Evolutionary conservation across 352 stramenopile species (phyloP), one percentile per base, ranked within the genome.

Genomic region (Phytophthora palmivora): DNA sequence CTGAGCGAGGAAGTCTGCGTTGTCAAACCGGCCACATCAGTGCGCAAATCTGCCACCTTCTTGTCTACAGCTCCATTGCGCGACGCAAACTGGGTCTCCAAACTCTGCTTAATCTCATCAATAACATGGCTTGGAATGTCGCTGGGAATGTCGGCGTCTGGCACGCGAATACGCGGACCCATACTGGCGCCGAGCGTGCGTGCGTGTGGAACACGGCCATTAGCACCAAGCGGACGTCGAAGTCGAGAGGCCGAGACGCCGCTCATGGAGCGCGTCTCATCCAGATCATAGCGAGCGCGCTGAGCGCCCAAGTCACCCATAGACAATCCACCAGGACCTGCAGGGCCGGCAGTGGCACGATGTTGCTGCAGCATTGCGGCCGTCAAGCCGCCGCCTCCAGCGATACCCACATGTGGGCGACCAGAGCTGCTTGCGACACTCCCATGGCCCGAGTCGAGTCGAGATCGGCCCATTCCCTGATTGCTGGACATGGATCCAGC

Each of bases 61-160:
- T 89, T 92, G 57, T 94, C 85, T 38, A 91, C 70, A 10, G 63
- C 69, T 22, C 64, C 65, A 7, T 83, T 82, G 32, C 75, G 79
- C 30, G 79, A 72, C 3, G 74, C 58, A 21, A 94, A 84, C 16
- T 81, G 70, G 12, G 83, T 80, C 67, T 94, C 83, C 6, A 94
- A 63, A 26, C 78, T 85, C 63, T 89, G 90, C 54, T 75, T 84
- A 12, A 89, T 55, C 21, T 89, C 79, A 8, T 89, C 79, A 2
- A 84, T 26, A 3, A 83, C 62, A 52, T 84, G 79, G 38, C 67
- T 74, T 4, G 78, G 75, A 19, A 77, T 56, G 12, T 83, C 74
- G 49, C 58, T 69, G 14, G 78, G 78, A 39, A 84, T 84, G 22
- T 87, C 78, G 2, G 65, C 30, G 5, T 72, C 63, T 1, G 69